These are phyloP conservation scores for Capsella rubella DNA, from an alignment of 441 rosid genomes.

Conservation along the genomic window DNA sequence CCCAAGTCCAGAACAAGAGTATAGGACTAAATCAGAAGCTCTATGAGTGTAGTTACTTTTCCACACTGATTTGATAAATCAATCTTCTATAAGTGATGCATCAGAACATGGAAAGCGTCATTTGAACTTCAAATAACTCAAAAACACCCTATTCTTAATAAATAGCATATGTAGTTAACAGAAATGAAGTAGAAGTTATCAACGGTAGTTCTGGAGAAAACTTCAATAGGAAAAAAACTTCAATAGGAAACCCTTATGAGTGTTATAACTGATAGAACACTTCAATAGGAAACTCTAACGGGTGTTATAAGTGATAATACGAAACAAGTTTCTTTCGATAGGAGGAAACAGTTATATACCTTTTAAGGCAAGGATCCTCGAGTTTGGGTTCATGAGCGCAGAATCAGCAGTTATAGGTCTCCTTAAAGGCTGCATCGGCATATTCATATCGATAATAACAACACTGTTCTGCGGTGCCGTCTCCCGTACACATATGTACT, in stretches of 20 bases:
- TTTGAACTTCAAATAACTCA: not conserved
- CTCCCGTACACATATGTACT: constrained; percentile 78
- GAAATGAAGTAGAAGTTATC: constrained; percentile 13
- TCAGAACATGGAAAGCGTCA: constrained; percentile 24
- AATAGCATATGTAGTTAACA: constrained; percentile 16
- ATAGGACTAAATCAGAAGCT: constrained; percentile 19
- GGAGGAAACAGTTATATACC: constrained; percentile 51
- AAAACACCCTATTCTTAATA: constrained; percentile 8
- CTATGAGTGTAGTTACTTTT: constrained; percentile 14
- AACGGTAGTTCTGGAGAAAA: constrained; percentile 12
- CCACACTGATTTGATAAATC: not conserved
- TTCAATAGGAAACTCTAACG: constrained; percentile 31
- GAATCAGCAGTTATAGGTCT: constrained; percentile 98
- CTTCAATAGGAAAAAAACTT: constrained; percentile 12
- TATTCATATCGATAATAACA: constrained; percentile 90
- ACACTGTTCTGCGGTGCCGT: constrained; percentile 98
- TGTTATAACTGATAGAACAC: constrained; percentile 6
- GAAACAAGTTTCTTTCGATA: not conserved
- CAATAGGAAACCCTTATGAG: constrained; percentile 31
- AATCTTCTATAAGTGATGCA: constrained; percentile 17
- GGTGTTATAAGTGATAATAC: constrained; percentile 8
- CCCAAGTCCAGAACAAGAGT: constrained; percentile 7
- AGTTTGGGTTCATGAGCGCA: constrained; percentile 96
- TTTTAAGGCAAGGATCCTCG: constrained; percentile 91
- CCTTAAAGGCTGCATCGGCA: constrained; percentile 96